A percentile compares a stretch with the other conserved stretches of the same genome.
Conservation (phyloP, 495 filamentous ascomycete genomes). For the Pyronema domesticum region DNA sequence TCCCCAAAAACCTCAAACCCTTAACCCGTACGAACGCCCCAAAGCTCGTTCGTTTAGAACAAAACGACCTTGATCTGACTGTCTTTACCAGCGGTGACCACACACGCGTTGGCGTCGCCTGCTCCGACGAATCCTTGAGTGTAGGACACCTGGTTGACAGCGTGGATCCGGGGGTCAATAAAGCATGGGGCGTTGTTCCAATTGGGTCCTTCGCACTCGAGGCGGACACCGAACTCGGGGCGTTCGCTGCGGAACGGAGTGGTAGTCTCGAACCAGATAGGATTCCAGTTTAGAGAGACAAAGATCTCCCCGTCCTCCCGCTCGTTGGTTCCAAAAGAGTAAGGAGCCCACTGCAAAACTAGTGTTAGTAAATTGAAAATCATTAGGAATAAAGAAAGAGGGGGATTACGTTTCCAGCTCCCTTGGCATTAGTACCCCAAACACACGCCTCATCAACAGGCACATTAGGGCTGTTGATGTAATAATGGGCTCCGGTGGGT, state of each 20-base stretch:
- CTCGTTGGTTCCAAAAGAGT: slow-evolving; percentile 56
- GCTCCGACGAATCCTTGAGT: slow-evolving; percentile 33
- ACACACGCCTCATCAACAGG: slow-evolving; percentile 40
- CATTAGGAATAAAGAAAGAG: too few species aligned
- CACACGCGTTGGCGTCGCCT: slow-evolving; percentile 33
- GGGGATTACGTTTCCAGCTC: slow-evolving; percentile 38
- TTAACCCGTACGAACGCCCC: too few species aligned
- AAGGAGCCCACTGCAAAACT: slow-evolving; percentile 47
- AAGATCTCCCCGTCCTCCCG: slow-evolving; percentile 43
- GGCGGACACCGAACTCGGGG: slow-evolving; percentile 47
- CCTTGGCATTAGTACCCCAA: slow-evolving; percentile 44
- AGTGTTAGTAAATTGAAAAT: too few species aligned
- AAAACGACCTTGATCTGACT: too few species aligned
- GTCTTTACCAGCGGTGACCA: too few species aligned
- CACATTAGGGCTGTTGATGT: slow-evolving; percentile 55
- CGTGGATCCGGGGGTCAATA: slow-evolving; percentile 43
- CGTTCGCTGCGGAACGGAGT: slow-evolving; percentile 34
- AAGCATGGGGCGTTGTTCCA: slow-evolving; percentile 57
- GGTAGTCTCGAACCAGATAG: slow-evolving; percentile 43
- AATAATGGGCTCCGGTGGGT: slow-evolving; percentile 51
- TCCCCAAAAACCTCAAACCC: too few species aligned
- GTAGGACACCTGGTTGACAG: slow-evolving; percentile 39
- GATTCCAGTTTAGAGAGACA: slow-evolving; percentile 60
- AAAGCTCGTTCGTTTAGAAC: too few species aligned
- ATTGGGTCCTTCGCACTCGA: slow-evolving; percentile 41